Percentiles rank a stretch among this genome's conserved stretches.
Evolutionary conservation across 805 yeast genomes (phyloP).

Genomic region (Kurtzmaniella cleridarum): DNA sequence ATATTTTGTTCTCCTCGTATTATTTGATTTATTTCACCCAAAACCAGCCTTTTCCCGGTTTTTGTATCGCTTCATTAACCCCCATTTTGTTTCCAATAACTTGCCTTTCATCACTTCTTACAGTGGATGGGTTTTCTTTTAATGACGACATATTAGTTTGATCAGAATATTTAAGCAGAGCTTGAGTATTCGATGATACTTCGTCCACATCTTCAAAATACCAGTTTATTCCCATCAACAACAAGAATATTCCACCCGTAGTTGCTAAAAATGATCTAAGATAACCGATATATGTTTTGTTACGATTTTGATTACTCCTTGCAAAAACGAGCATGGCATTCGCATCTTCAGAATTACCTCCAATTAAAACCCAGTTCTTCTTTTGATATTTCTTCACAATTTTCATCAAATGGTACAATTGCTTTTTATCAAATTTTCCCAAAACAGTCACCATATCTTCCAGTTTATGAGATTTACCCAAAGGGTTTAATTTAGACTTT

Average conservation of each 20-base stretch:
- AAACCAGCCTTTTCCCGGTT: no score
- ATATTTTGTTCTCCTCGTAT: no score
- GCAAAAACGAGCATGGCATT: slow-evolving; percentile 9
- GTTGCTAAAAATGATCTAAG: slow-evolving; percentile 19
- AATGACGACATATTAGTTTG: no score
- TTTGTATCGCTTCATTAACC: no score
- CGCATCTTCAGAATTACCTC: slow-evolving; percentile 30
- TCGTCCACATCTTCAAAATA: slow-evolving; percentile 7
- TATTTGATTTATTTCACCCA: no score
- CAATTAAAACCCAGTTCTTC: slow-evolving; percentile 51
- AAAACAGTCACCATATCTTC: slow-evolving; percentile 41
- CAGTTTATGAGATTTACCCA: slow-evolving; percentile 27
- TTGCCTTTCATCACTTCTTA: no score
- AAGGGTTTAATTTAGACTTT: slow-evolving; percentile 30
- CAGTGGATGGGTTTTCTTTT: no score
- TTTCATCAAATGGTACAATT: slow-evolving; percentile 29
- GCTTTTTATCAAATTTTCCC: slow-evolving; percentile 26
- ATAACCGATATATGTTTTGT: no score
- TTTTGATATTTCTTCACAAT: slow-evolving; percentile 38
- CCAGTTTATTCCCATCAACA: slow-evolving; percentile 17
- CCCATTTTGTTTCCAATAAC: no score
- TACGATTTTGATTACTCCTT: slow-evolving; percentile 1
- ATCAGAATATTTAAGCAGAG: background rate
- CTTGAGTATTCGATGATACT: background rate
- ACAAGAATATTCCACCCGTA: slow-evolving; percentile 18